These are phyloP conservation scores for Zymoseptoria pseudotritici DNA, from an alignment of 2,329 filamentous ascomycete genomes.

Conservation along the genomic window DNA sequence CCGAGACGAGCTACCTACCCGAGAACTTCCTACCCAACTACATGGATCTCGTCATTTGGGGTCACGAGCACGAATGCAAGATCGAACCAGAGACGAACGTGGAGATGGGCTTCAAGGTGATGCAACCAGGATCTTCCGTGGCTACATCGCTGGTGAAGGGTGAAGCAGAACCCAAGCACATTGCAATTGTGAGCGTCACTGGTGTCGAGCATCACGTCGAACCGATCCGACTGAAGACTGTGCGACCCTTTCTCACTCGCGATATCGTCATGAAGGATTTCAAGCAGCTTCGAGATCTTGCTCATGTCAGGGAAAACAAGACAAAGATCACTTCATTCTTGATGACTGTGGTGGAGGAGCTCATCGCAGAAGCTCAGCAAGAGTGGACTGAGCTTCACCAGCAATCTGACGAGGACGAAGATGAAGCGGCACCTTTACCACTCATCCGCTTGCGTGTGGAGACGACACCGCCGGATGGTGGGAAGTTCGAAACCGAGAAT, in stretches of 20 bases:
- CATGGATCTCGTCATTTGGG: conserved; percentile 88
- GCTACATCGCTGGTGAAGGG: conserved; percentile 86
- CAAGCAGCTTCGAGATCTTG: conserved; percentile 66
- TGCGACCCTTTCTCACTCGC: conserved; percentile 81
- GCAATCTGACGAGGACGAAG: conserved; percentile 38
- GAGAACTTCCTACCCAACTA: conserved; percentile 90
- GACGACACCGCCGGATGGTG: conserved; percentile 75
- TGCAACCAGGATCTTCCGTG: conserved; percentile 94
- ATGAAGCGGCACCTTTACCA: conserved; percentile 63
- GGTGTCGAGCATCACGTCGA: conserved; percentile 69
- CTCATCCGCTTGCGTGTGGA: conserved; percentile 87
- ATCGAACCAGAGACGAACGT: conserved; percentile 78
- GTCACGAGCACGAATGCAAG: conserved; percentile 92
- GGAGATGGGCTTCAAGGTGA: conserved; percentile 87
- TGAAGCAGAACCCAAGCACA: conserved; percentile 85
- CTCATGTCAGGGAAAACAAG: conserved; percentile 75
- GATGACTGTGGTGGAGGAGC: conserved; percentile 69
- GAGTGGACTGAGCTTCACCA: conserved; percentile 77
- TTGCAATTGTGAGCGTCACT: conserved; percentile 75
- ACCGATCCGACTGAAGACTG: conserved; percentile 74
- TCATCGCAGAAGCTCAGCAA: conserved; percentile 76
- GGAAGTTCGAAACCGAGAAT: conserved; percentile 85
- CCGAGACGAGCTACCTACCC: conserved; percentile 85
- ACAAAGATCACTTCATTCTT: conserved; percentile 71
- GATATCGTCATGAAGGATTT: conserved; percentile 75